Conservation (phyloP, 2,329 filamentous ascomycete genomes). For the Aspergillus amoenus region DNA sequence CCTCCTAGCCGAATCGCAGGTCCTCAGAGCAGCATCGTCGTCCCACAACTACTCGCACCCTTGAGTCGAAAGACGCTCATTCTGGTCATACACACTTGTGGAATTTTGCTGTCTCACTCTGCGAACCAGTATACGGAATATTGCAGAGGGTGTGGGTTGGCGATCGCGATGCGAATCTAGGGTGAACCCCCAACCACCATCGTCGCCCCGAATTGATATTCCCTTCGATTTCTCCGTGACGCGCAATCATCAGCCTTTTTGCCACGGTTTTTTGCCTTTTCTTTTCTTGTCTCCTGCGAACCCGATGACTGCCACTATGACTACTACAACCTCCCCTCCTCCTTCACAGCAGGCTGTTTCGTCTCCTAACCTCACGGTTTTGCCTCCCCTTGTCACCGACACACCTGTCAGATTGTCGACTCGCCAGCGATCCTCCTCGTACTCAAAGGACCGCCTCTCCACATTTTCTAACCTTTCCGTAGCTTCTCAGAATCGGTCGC, state of each 20-base stretch:
- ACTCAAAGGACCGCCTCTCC: conserved; percentile 77
- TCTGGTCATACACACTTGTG: conserved; percentile 2
- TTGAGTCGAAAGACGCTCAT: conserved; percentile 11
- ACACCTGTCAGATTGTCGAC: conserved; percentile 58
- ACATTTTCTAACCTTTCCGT: conserved; percentile 74
- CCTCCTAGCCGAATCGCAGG: conserved; percentile 19
- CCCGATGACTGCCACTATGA: conserved; percentile 35
- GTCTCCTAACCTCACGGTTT: conserved; percentile 28
- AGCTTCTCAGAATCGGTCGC: conserved; percentile 60
- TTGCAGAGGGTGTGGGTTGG: conserved; percentile 20
- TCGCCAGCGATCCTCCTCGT: conserved; percentile 70
- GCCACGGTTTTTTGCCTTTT: conserved; percentile 7
- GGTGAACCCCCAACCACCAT: conserved; percentile 21
- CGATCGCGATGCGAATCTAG: conserved; percentile 39
- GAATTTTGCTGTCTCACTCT: conserved; percentile 2
- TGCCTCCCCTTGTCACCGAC: conserved; percentile 53
- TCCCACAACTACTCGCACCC: conserved; percentile 5
- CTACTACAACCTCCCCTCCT: conserved; percentile 36
- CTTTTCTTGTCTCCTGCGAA: conserved; percentile 3
- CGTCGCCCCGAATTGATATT: conserved; percentile 19
- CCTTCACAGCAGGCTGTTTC: conserved; percentile 29
- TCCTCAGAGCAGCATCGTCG: neutral
- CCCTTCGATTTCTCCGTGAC: conserved; percentile 11
- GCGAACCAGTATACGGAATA: neutral
- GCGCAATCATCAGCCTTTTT: conserved; percentile 11